Base-by-base conservation (phyloP, 495 filamentous ascomycete species). In the Hyaloscypha finlandica region DNA sequence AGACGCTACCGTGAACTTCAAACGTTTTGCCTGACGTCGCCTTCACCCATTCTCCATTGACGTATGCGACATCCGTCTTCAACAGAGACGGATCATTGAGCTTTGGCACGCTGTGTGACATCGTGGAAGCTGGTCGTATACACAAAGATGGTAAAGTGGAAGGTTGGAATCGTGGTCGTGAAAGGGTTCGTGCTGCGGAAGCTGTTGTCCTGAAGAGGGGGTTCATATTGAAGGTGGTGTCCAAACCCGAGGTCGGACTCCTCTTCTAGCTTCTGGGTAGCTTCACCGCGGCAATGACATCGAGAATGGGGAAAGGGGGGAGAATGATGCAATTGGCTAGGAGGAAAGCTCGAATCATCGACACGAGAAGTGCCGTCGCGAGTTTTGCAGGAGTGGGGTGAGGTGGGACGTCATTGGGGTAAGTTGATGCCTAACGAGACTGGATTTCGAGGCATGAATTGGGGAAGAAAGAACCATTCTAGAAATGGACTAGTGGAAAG, bases 21-120 rank as follows among this genome's bases (percentile, higher is more conserved):
- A 97, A 97, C 25, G 90, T 94, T 77, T 92, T 86, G 55, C 89
- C 89, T 1, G 90, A 92, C 69, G 84, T 81, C 48, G 92, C 88
- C 62, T 81, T 83, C 57, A 95, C 82, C 89, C 91, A 97, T 80
- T 93, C 86, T 71, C 92, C 92, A 77, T 96, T 92, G 70, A 97
- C 88, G 73, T 93, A 97, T 68, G 85, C 87, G 69, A 92, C 90
- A 66, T 90, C 79, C 45, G 85, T 79, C 75, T 92, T 93, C 73
- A 96, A 86, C 30, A 97, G 85, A 4, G 91, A 92, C 32, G 85
- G 84, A 71, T 96, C 93, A 78, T 90, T 93, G 72, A 97, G 86
- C 91, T 92, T 67, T 63, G 63, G 64, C 64, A 69, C 67, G 45
- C 20, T 69, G 30, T 70, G 73, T 12, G 64, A 52, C 73, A 75